Evolutionary conservation across 1,284 basidiomycete genomes (phyloP).

Genomic region (Pyrrhoderma noxium): DNA sequence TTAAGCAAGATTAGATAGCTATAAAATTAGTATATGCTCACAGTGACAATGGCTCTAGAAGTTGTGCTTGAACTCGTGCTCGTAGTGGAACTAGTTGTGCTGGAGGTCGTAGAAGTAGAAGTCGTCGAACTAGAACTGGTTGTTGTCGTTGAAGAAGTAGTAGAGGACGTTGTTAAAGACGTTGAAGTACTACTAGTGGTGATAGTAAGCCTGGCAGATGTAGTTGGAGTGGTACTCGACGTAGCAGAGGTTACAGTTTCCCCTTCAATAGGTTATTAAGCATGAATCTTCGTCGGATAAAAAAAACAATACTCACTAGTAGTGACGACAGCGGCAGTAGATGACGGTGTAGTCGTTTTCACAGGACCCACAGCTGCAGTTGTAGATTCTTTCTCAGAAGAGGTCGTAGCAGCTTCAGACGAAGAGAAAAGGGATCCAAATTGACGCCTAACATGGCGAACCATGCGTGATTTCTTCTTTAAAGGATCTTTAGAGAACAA

Average conservation of each 20-base stretch:
- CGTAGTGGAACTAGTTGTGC: background rate
- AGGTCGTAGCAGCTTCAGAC: background rate
- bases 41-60: too few relatives aligned
- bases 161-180: background rate
- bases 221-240: background rate
- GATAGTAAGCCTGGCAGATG: background rate
- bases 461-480: constrained; percentile 7
- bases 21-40: too few relatives aligned
- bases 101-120: background rate
- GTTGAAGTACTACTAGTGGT: background rate
- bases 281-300: too few relatives aligned
- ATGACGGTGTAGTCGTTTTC: too few relatives aligned
- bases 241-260: background rate
- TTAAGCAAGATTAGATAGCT: too few relatives aligned
- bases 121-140: constrained; percentile 1
- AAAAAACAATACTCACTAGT: background rate
- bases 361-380: background rate
- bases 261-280: too few relatives aligned
- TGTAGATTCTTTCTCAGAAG: background rate
- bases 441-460: constrained; percentile 8
- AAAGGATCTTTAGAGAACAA: background rate
- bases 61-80: background rate
- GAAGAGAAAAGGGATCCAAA: constrained; percentile 3
- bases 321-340: background rate
- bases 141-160: background rate